phyloP scores from a whole-genome alignment of 2,329 filamentous ascomycete species.

The Penicillium crustosum region DNA sequence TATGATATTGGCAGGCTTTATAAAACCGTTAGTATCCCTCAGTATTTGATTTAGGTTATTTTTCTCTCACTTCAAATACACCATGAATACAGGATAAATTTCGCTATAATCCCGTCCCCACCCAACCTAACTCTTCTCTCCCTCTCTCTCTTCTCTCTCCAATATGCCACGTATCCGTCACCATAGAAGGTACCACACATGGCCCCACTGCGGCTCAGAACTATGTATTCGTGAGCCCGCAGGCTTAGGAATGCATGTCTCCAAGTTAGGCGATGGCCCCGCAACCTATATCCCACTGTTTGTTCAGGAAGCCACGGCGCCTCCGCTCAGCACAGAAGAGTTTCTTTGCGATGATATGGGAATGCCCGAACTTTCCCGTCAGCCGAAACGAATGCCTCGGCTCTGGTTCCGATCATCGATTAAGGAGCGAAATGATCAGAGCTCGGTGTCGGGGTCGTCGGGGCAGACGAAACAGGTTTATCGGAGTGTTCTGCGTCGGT shows the following conservation, averaged over 20 bases:
- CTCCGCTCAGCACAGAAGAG: constrained; percentile 24
- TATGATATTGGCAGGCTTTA: constrained; percentile 10
- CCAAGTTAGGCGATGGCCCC: constrained; percentile 4
- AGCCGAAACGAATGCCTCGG: constrained; percentile 19
- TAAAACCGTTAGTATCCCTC: constrained; percentile 6
- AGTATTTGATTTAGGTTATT: background rate
- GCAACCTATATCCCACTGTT: constrained; percentile 16
- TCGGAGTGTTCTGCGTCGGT: constrained; percentile 27
- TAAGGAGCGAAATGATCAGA: background rate
- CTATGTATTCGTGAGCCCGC: constrained; percentile 22
- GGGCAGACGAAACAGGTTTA: constrained; percentile 18
- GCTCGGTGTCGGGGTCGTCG: constrained; percentile 4
- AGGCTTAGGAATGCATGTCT: constrained; percentile 23
- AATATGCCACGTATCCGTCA: constrained; percentile 31
- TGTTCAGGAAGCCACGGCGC: constrained; percentile 8
- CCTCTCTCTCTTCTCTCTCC: background rate
- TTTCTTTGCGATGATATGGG: constrained; percentile 29
- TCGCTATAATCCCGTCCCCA: background rate
- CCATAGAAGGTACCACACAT: constrained; percentile 38
- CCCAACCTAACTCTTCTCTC: background rate
- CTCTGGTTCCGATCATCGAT: constrained; percentile 25
- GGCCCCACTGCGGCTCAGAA: constrained; percentile 36
- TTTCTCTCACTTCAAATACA: background rate
- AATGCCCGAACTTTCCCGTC: constrained; percentile 36
- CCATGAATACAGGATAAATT: constrained; percentile 1